Base-by-base conservation (phyloP, 352 stramenopile genomes). In the Globisporangium okanoganense region DNA sequence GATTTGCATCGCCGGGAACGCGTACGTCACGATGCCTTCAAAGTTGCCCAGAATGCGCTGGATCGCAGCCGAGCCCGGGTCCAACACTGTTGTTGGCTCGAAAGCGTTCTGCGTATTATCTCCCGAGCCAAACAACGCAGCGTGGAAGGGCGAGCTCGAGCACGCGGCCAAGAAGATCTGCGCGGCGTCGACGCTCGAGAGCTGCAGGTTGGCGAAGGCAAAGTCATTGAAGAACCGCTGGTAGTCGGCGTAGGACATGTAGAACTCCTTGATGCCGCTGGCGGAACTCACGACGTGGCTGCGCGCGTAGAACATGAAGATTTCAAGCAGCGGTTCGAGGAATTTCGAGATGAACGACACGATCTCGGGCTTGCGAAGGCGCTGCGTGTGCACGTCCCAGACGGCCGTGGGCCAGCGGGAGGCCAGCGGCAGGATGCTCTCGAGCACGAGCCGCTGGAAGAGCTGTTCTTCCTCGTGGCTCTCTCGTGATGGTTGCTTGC, bases 301-400 rank as follows among this genome's bases (percentile, higher is more conserved):
- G 24, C 84, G 84, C 5, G 79, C 81, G 61, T 92, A 92, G 59
- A 92, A 90, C 68, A 86, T 75, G 62, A 83, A 92, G 61, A 92
- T 90, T 22, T 88, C 77, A 7, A 87, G 53, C 54, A 92, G 69
- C 5, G 76, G 65, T 25, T 88, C 75, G 5, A 87, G 59, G 59
- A 90, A 90, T 47, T 85, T 90, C 22, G 73, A 82, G 8, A 87
- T 66, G 48, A 90, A 89, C 9, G 61, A 62, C 38, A 84, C 73
- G 49, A 90, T 71, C 47, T 90, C 79, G 35, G 66, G 62, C 35
- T 73, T 64, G 13, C 73, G 71, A 8, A 92, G 54, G 8, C 66
- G 63, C 20, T 79, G 65, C 0, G 79, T 90, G 47, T 88, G 75
- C 14, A 73, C 29, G 1, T 75, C 49, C 83, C 83, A 92, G 38